Percentiles rank a stretch among this genome's conserved stretches.
Conservation (phyloP, 1,139 yeast species). For the Geotrichum siamense region DNA sequence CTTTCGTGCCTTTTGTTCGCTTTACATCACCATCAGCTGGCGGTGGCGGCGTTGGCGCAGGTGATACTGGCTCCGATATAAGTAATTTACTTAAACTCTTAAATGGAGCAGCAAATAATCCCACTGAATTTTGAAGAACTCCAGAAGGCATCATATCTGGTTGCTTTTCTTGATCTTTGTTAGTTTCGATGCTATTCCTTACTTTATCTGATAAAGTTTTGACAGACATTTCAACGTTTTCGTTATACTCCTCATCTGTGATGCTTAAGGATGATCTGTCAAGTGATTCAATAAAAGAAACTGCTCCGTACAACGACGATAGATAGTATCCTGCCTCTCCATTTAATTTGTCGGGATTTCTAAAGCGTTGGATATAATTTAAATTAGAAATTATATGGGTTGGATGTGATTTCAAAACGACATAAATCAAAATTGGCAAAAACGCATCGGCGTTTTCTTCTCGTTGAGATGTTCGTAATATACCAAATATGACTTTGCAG, state of each 20-base stretch:
- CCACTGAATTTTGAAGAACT: constrained; percentile 35
- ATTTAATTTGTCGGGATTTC: constrained; percentile 64
- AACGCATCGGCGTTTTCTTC: constrained; percentile 92
- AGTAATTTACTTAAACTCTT: constrained; percentile 31
- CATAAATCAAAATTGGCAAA: constrained; percentile 75
- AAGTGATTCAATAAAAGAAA: constrained; percentile 62
- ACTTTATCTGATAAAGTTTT: constrained; percentile 27
- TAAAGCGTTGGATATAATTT: constrained; percentile 74
- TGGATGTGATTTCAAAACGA: constrained; percentile 62
- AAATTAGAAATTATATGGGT: constrained; percentile 64
- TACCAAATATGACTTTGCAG: constrained; percentile 86
- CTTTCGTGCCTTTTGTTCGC: constrained; percentile 5
- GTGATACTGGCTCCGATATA: constrained; percentile 27
- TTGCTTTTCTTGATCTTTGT: constrained; percentile 11
- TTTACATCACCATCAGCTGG: constrained; percentile 1
- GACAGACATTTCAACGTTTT: constrained; percentile 34
- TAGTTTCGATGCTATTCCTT: constrained; percentile 18
- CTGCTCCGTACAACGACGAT: constrained; percentile 80
- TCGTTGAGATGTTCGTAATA: constrained; percentile 56
- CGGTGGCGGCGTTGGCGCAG: constrained; percentile 9
- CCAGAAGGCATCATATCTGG: constrained; percentile 29
- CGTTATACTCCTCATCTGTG: constrained; percentile 51
- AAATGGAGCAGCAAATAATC: constrained; percentile 34
- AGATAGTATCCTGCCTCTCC: constrained; percentile 89
- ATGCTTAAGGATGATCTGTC: constrained; percentile 55